A percentile compares a stretch with the other conserved stretches of the same genome.
These are phyloP conservation scores for Drosera capensis DNA, from an alignment of 148 eudicot species.

Conservation along the genomic window DNA sequence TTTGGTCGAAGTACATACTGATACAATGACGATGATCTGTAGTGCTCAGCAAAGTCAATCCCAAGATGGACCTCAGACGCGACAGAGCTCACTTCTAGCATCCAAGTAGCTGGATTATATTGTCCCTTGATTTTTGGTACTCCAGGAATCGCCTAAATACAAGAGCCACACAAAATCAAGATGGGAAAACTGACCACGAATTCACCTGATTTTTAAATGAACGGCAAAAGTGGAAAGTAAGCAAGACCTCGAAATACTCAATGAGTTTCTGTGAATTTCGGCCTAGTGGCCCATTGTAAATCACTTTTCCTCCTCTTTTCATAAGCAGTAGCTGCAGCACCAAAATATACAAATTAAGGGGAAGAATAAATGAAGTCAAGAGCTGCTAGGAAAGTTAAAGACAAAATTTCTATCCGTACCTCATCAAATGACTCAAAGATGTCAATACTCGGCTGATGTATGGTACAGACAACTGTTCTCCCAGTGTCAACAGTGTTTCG, in stretches of 20 bases:
- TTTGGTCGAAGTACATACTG: conserved; percentile 23
- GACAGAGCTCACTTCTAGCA: conserved; percentile 67
- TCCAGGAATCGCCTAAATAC: conserved; percentile 35
- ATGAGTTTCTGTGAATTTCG: conserved; percentile 43
- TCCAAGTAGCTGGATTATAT: conserved; percentile 79
- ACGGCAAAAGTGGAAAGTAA: not conserved
- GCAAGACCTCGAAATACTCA: conserved; percentile 53
- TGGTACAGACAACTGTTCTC: conserved; percentile 51
- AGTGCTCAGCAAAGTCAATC: conserved; percentile 52
- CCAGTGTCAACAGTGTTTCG: conserved; percentile 44
- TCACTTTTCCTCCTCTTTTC: conserved; percentile 77
- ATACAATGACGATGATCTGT: conserved; percentile 41
- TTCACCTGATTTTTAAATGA: not conserved
- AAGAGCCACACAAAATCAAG: not conserved
- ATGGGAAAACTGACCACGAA: not conserved
- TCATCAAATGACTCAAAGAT: conserved; percentile 63
- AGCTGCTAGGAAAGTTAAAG: not conserved
- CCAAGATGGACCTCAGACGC: conserved; percentile 45
- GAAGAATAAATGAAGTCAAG: not conserved
- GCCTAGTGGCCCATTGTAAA: conserved; percentile 61
- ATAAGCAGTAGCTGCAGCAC: conserved; percentile 37
- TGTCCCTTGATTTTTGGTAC: conserved; percentile 44
- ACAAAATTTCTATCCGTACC: conserved; percentile 13
- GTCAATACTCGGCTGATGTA: conserved; percentile 57
- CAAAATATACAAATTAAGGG: conserved; percentile 1